A percentile compares a stretch with the other conserved stretches of the same genome.
These are phyloP conservation scores for Pythium monospermum DNA, from an alignment of 352 stramenopile genomes.

Conservation along the genomic window DNA sequence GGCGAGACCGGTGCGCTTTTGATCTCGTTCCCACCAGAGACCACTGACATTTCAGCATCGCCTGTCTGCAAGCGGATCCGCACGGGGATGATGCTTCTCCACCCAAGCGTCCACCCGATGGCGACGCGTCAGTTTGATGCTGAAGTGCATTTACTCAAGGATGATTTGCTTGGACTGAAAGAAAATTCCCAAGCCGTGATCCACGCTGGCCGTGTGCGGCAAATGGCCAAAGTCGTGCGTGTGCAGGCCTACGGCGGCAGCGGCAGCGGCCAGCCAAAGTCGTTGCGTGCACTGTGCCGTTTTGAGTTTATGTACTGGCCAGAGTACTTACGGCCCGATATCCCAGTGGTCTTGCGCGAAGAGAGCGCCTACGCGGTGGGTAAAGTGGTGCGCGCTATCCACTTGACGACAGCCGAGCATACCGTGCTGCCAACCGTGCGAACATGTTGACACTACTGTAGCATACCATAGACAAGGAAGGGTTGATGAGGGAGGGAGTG, in stretches of 20 bases:
- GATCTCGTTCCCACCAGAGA: slow-evolving; percentile 20
- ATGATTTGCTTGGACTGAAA: slow-evolving; percentile 44
- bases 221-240: slow-evolving; percentile 78
- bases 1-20: slow-evolving; percentile 69
- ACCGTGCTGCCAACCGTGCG: slow-evolving; percentile 32
- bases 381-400: slow-evolving; percentile 56
- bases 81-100: slow-evolving; percentile 70
- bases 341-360: slow-evolving; percentile 72
- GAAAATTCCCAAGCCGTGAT: slow-evolving; percentile 82
- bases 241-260: slow-evolving; percentile 21
- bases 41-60: slow-evolving; percentile 6
- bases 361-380: slow-evolving; percentile 61
- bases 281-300: slow-evolving; percentile 47
- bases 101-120: slow-evolving; percentile 53
- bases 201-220: slow-evolving; percentile 69
- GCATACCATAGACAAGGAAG: not conserved
- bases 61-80: slow-evolving; percentile 52
- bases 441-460: slow-evolving; percentile 56
- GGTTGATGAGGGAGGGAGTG: not conserved
- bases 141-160: slow-evolving; percentile 60
- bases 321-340: slow-evolving; percentile 73
- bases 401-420: slow-evolving; percentile 36
- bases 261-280: too few species aligned
- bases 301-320: slow-evolving; percentile 88
- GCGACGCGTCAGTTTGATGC: slow-evolving; percentile 71